Conservation (phyloP, 768 basidiomycete species). For the Agaricus sinodeliciosus region DNA sequence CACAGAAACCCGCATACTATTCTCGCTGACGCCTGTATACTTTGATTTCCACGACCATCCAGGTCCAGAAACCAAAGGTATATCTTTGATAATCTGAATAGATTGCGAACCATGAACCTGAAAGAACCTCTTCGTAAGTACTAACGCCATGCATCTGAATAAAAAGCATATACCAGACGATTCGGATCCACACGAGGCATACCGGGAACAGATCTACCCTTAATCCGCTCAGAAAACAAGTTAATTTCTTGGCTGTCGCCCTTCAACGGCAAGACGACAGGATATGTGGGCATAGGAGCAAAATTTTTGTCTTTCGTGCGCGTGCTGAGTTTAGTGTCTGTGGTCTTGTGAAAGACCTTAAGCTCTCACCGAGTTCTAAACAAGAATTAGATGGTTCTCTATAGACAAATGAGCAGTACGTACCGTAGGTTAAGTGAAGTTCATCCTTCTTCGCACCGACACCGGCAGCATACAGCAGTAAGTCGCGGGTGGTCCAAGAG, state of each 20-base stretch:
- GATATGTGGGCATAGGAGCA: constrained; percentile 78
- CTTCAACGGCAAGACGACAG: constrained; percentile 72
- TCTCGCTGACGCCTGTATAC: constrained; percentile 70
- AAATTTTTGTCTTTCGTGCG: constrained; percentile 35
- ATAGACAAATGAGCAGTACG: constrained; percentile 11
- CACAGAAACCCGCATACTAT: constrained; percentile 46
- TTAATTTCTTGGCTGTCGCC: constrained; percentile 63
- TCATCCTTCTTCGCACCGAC: constrained; percentile 80
- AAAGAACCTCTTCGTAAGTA: neutral
- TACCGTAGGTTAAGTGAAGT: constrained; percentile 66
- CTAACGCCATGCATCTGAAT: neutral
- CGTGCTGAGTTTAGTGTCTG: neutral
- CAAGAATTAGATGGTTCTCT: neutral
- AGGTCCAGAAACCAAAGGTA: constrained; percentile 67
- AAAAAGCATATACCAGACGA: constrained; percentile 45
- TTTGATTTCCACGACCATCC: constrained; percentile 73
- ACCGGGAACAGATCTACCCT: constrained; percentile 45
- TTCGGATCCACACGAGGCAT: constrained; percentile 68
- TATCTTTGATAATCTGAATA: constrained; percentile 72
- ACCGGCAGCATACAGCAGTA: constrained; percentile 72
- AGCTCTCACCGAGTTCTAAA: constrained; percentile 46
- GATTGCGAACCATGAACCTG: constrained; percentile 78
- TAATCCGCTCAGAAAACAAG: constrained; percentile 51
- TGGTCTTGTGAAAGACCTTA: neutral
- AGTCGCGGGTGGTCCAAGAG: constrained; percentile 78